Evolutionary conservation across 2,329 filamentous ascomycete genomes (phyloP).

Genomic region (Trichoderma koningii): DNA sequence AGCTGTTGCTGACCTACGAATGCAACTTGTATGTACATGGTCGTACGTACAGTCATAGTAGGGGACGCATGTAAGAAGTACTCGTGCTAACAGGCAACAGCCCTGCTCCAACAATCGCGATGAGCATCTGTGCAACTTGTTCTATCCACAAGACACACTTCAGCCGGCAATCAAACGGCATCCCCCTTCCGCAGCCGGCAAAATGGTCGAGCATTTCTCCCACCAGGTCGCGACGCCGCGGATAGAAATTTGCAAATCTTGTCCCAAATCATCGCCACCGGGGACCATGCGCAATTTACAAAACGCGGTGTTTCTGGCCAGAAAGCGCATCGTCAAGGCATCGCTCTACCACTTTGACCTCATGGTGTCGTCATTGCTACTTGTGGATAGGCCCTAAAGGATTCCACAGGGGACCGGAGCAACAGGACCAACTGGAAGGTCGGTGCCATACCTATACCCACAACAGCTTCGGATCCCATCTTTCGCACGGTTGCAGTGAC

Average conservation of each 20-base stretch:
- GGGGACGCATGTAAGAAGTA: neutral
- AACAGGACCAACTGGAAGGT: neutral
- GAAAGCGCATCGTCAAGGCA: conserved; percentile 17
- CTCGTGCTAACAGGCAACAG: neutral
- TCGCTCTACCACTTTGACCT: conserved; percentile 16
- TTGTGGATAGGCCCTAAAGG: conserved; percentile 8
- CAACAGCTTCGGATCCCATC: neutral
- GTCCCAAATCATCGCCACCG: neutral
- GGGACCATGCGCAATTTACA: conserved; percentile 1
- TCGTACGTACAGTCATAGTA: too few species aligned
- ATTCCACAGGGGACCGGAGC: neutral
- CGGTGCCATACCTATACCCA: neutral
- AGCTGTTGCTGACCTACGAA: neutral
- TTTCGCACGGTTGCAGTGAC: conserved; percentile 14
- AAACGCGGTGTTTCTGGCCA: conserved; percentile 14
- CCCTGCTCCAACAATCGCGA: neutral
- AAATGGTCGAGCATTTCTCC: neutral
- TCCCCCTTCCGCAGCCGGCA: neutral
- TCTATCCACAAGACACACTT: too few species aligned
- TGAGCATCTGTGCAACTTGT: too few species aligned
- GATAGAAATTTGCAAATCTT: neutral
- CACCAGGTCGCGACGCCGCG: neutral
- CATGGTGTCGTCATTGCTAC: conserved; percentile 21
- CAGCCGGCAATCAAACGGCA: neutral
- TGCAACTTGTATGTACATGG: too few species aligned